phyloP scores from a whole-genome alignment of 139 green algal species.

The Diplosphaera chodatii region DNA sequence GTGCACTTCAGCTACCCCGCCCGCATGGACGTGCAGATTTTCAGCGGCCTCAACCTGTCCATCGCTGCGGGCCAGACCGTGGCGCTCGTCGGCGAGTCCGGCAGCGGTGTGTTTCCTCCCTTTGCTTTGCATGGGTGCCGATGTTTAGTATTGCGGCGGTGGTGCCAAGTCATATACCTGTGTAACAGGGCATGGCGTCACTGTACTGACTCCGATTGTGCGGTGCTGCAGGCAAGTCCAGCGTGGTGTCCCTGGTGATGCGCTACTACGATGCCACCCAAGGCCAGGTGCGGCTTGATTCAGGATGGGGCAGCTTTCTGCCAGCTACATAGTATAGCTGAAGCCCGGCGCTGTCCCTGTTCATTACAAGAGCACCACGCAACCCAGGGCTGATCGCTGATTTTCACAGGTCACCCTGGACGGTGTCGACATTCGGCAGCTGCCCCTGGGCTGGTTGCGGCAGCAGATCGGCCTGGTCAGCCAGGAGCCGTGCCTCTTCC shows the following conservation, averaged over 20 bases:
- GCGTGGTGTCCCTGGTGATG: conserved; percentile 80
- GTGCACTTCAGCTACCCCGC: conserved; percentile 65
- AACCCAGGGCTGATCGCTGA: no score
- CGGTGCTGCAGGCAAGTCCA: conserved; percentile 82
- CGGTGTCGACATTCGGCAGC: conserved; percentile 58
- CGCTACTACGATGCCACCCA: conserved; percentile 83
- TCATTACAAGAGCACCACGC: no score
- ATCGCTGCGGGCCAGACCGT: conserved; percentile 71
- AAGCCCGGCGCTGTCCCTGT: no score
- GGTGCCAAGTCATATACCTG: no score
- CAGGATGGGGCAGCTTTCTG: no score
- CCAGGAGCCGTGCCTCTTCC: conserved; percentile 90
- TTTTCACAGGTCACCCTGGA: conserved; percentile 60
- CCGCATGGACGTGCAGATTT: conserved; percentile 54
- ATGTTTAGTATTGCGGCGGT: no score
- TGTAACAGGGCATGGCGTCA: no score
- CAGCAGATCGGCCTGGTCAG: conserved; percentile 50
- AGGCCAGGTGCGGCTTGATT: conserved; percentile 17
- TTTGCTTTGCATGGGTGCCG: no score
- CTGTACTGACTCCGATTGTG: no score
- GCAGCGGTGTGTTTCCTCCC: conserved; percentile 38
- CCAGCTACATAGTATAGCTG: no score
- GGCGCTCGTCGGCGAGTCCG: conserved; percentile 82
- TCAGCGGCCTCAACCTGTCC: conserved; percentile 53
- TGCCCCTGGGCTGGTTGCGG: conserved; percentile 73